Percentiles rank a stretch among this genome's conserved stretches.
Conservation (phyloP, 768 basidiomycete genomes). For the Tulasnella sp. region DNA sequence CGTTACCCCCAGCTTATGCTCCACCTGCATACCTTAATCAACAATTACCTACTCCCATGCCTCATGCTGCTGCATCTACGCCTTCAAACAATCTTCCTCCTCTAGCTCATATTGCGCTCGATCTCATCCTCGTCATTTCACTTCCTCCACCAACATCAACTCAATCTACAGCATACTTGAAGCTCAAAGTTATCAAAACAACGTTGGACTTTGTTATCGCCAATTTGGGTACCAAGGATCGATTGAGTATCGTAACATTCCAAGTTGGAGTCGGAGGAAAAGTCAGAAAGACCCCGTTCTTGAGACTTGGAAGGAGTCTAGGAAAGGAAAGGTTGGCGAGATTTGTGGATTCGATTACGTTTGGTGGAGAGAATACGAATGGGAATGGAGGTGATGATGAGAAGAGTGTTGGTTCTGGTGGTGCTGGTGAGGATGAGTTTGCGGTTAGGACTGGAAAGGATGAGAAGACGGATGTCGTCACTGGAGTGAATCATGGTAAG, state of each 20-base stretch:
- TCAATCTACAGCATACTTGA: conserved; percentile 71
- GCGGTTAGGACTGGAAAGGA: conserved; percentile 66
- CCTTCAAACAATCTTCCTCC: conserved; percentile 63
- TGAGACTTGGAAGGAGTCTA: conserved; percentile 53
- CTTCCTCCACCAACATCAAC: conserved; percentile 60
- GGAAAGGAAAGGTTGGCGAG: conserved; percentile 57
- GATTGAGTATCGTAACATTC: conserved; percentile 83
- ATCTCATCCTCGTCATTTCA: conserved; percentile 84
- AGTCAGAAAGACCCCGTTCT: conserved; percentile 89
- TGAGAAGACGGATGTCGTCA: conserved; percentile 94
- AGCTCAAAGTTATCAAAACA: conserved; percentile 75
- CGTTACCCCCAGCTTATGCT: conserved; percentile 10
- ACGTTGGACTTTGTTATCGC: conserved; percentile 79
- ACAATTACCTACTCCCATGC: conserved; percentile 42
- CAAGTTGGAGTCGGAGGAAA: conserved; percentile 72
- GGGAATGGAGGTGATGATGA: conserved; percentile 22
- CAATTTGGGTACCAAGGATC: conserved; percentile 61
- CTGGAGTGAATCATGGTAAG: conserved; percentile 89
- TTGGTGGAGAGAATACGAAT: conserved; percentile 19
- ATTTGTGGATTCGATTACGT: conserved; percentile 60
- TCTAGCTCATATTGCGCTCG: conserved; percentile 74
- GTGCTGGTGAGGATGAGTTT: conserved; percentile 41
- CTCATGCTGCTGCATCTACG: conserved; percentile 58
- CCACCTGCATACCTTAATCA: conserved; percentile 10
- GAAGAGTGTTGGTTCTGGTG: not conserved